Percentiles rank a stretch among this genome's conserved stretches.
phyloP scores from a whole-genome alignment of 176 grass and related monocot species.

The Triticum urartu region DNA sequence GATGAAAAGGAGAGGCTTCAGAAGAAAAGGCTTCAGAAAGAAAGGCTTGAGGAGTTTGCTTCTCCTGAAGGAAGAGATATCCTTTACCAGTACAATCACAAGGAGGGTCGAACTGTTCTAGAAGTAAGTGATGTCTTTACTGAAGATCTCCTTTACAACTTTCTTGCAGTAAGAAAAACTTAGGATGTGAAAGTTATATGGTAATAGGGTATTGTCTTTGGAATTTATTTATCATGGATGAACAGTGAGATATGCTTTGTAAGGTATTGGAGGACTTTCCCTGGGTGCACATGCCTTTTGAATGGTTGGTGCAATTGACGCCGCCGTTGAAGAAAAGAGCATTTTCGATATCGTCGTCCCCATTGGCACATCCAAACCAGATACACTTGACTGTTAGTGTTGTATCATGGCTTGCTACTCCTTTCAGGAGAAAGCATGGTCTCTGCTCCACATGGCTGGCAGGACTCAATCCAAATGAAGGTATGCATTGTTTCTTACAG shows the following conservation, averaged over 20 bases:
- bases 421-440: conserved; percentile 68
- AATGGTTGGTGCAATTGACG: conserved; percentile 78
- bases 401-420: conserved; percentile 70
- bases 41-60: conserved; percentile 83
- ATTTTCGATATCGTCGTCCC: conserved; percentile 84
- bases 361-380: conserved; percentile 54
- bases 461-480: conserved; percentile 50
- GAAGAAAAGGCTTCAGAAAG: conserved; percentile 25
- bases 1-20: conserved; percentile 80
- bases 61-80: conserved; percentile 90
- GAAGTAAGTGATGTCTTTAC: conserved; percentile 52
- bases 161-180: not conserved
- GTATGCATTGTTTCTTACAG: conserved; percentile 17
- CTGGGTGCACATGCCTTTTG: conserved; percentile 83
- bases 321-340: conserved; percentile 84
- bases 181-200: not conserved
- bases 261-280: conserved; percentile 86
- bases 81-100: conserved; percentile 86
- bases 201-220: not conserved
- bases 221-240: conserved; percentile 16
- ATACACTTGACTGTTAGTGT: conserved; percentile 78
- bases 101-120: conserved; percentile 74
- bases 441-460: conserved; percentile 86
- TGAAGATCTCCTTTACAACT: not conserved
- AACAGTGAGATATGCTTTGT: conserved; percentile 17